A percentile compares a stretch with the other conserved stretches of the same genome.
Conservation (phyloP, 2,329 filamentous ascomycete species). For the Scedosporium aurantiacum region DNA sequence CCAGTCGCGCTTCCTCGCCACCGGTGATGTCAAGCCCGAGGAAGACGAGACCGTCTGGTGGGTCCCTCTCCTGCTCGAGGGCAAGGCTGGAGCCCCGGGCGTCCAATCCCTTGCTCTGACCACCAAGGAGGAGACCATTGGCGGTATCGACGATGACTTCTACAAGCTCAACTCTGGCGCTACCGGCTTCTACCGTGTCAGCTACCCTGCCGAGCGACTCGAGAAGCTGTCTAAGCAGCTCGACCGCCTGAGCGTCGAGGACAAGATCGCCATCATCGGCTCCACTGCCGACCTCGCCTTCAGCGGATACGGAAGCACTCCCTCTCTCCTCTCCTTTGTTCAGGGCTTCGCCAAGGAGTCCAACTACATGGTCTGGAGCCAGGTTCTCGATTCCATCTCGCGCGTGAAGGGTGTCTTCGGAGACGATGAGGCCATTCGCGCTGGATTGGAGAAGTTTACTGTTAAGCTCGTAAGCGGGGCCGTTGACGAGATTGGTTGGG, state of each 20-base stretch:
- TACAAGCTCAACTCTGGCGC: constrained; percentile 92
- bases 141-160: constrained; percentile 64
- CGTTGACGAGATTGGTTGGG: constrained; percentile 75
- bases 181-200: constrained; percentile 82
- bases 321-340: constrained; percentile 71
- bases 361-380: constrained; percentile 82
- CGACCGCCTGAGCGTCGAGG: constrained; percentile 65
- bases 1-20: constrained; percentile 83
- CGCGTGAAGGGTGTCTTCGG: constrained; percentile 78
- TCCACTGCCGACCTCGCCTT: constrained; percentile 84
- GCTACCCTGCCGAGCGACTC: constrained; percentile 78
- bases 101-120: constrained; percentile 59
- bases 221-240: constrained; percentile 69
- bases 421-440: constrained; percentile 59
- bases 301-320: constrained; percentile 72
- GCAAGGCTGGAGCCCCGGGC: constrained; percentile 53
- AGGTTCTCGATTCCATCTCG: constrained; percentile 65
- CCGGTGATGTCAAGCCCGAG: constrained; percentile 80
- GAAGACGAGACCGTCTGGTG: constrained; percentile 93
- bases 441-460: constrained; percentile 66
- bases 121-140: constrained; percentile 64
- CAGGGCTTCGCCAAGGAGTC: constrained; percentile 74
- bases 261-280: constrained; percentile 86
- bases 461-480: constrained; percentile 66
- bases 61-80: constrained; percentile 80